Base-by-base conservation (phyloP, 2,329 filamentous ascomycete species). In the Periglandula ipomoeae region DNA sequence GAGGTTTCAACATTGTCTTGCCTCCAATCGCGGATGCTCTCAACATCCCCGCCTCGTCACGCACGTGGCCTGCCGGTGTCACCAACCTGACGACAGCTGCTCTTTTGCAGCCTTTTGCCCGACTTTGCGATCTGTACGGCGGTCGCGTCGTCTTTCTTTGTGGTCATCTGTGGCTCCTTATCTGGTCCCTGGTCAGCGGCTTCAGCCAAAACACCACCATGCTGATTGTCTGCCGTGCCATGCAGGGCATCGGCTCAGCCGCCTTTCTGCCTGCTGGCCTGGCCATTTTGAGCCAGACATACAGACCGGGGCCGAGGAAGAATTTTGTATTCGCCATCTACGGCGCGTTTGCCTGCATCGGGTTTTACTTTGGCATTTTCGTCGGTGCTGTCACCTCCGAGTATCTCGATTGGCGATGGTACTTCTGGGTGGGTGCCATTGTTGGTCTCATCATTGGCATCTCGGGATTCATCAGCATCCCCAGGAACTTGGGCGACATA, bases 1-100 rank as follows among this genome's bases (percentile, higher is more conserved):
- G 82, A 42, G 88, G 88, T 27, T 93, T 90, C 62, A 78, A 76
- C 51, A 84, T 86, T 54, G 77, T 91, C 23, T 65, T 90, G 0
- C 87, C 87, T 1, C 79, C 78, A 0, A 63, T 93, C 3, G 70
- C 79, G 10, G 60, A 64, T 10, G 73, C 79, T 1, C 72, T 93
- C 4, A 48, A 79, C 35, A 89, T 93, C 37, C 78, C 85, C 0
- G 72, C 65, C 59, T 73, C 60, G 38, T 80, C 59, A 56, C 76
- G 60, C 64, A 87, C 70, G 64, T 89, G 79, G 86, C 85, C 67
- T 56, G 81, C 68, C 62, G 82, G 69, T 57, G 74, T 81, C 40
- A 77, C 81, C 38, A 83, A 85, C 10, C 59, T 84, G 53, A 70
- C 75, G 0, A 70, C 76, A 0, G 76, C 75, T 6, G 67, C 71